A percentile compares a stretch with the other conserved stretches of the same genome.
Conservation (phyloP, 2,329 filamentous ascomycete genomes). For the Ascochyta pisi region DNA sequence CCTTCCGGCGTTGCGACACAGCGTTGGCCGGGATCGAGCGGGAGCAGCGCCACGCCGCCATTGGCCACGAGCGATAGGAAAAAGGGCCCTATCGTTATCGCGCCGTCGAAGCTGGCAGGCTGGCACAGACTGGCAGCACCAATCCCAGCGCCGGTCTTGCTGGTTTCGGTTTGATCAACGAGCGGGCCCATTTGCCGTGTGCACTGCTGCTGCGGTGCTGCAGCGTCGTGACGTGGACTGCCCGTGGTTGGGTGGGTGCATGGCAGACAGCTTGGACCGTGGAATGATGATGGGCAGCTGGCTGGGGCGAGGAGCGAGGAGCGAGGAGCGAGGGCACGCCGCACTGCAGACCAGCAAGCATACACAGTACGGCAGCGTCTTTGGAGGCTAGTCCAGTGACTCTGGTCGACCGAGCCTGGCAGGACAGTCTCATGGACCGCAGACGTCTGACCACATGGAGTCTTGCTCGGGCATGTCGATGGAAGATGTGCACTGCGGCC, state of each 20-base stretch:
- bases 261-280: neutral
- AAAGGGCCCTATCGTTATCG: constrained; percentile 35
- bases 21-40: constrained; percentile 37
- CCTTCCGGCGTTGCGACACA: constrained; percentile 27
- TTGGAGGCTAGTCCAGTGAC: too few relatives aligned
- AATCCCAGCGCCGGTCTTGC: constrained; percentile 27
- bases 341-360: neutral
- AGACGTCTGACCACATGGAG: constrained; percentile 14
- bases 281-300: constrained; percentile 15
- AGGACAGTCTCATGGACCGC: constrained; percentile 5
- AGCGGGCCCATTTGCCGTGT: constrained; percentile 23
- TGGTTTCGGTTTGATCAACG: constrained; percentile 42
- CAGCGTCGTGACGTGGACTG: constrained; percentile 32
- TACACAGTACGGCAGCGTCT: too few relatives aligned
- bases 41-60: constrained; percentile 33
- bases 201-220: constrained; percentile 18
- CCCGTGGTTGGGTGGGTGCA: constrained; percentile 11
- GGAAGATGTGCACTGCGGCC: constrained; percentile 18
- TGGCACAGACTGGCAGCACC: constrained; percentile 17
- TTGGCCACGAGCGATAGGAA: constrained; percentile 26
- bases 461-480: constrained; percentile 17
- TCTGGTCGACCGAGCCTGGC: neutral
- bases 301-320: constrained; percentile 6
- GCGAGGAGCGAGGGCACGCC: neutral
- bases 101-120: constrained; percentile 25